These are phyloP conservation scores for Globisporangium cederbergense DNA, from an alignment of 352 stramenopile species.

Conservation along the genomic window DNA sequence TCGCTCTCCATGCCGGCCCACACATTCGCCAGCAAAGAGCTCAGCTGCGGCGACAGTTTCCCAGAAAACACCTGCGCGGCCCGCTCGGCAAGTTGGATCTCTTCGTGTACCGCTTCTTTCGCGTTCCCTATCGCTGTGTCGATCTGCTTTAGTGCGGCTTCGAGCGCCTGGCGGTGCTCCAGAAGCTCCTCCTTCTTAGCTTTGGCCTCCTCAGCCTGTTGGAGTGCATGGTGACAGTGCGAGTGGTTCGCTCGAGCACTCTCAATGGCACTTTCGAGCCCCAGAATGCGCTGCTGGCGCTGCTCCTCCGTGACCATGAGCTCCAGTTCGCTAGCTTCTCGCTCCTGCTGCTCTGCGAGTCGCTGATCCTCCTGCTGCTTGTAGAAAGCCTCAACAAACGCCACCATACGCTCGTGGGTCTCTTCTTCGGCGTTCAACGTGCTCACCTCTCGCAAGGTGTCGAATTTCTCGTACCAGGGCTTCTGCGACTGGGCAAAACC, in stretches of 20 bases:
- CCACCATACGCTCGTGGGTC: slow-evolving; percentile 30
- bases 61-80: slow-evolving; percentile 26
- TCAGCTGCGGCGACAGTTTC: slow-evolving; percentile 29
- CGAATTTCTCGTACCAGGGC: slow-evolving; percentile 48
- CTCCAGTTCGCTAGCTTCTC: slow-evolving; percentile 25
- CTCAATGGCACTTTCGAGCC: slow-evolving; percentile 33
- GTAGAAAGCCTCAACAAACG: slow-evolving; percentile 30
- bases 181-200: slow-evolving; percentile 74
- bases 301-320: slow-evolving; percentile 39
- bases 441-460: slow-evolving; percentile 36
- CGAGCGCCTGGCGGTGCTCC: slow-evolving; percentile 40
- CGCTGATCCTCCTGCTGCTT: slow-evolving; percentile 18
- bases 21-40: slow-evolving; percentile 27
- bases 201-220: slow-evolving; percentile 66
- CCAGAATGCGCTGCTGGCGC: slow-evolving; percentile 27
- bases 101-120: slow-evolving; percentile 24
- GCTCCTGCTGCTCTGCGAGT: slow-evolving; percentile 20
- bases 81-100: slow-evolving; percentile 10
- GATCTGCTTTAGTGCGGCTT: slow-evolving; percentile 30
- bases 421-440: slow-evolving; percentile 25
- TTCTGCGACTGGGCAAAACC: slow-evolving; percentile 26
- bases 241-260: slow-evolving; percentile 36
- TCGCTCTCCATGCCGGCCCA: slow-evolving; percentile 60
- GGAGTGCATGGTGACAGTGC: slow-evolving; percentile 31
- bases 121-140: slow-evolving; percentile 24